Evolutionary conservation across 805 yeast species (phyloP).

Genomic region (Deakozyma indianensis): DNA sequence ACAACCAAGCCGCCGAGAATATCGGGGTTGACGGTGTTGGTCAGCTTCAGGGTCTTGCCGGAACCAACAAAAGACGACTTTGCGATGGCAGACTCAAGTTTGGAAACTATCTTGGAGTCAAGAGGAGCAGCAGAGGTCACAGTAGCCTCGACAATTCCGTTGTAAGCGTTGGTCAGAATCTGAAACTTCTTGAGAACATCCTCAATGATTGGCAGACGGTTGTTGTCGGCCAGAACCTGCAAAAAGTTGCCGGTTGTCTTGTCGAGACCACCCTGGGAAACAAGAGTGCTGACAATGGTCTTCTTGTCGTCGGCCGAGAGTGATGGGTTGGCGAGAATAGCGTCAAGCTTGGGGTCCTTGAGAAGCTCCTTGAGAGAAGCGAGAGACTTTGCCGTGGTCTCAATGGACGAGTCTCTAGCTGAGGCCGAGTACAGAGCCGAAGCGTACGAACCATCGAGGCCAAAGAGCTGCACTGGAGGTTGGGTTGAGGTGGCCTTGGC

Average conservation of each 20-base stretch:
- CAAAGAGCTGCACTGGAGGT: slow-evolving; percentile 89
- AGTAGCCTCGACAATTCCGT: slow-evolving; percentile 85
- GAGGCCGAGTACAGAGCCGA: slow-evolving; percentile 88
- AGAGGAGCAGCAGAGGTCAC: slow-evolving; percentile 77
- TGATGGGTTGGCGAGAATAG: slow-evolving; percentile 68
- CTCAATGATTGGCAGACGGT: slow-evolving; percentile 65
- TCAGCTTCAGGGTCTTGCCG: slow-evolving; percentile 73
- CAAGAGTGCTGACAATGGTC: slow-evolving; percentile 48
- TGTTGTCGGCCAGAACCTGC: slow-evolving; percentile 80
- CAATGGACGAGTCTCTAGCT: slow-evolving; percentile 63
- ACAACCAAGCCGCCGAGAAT: slow-evolving; percentile 92
- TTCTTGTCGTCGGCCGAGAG: slow-evolving; percentile 62
- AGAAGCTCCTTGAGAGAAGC: slow-evolving; percentile 40
- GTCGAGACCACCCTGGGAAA: slow-evolving; percentile 38
- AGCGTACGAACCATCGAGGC: slow-evolving; percentile 95
- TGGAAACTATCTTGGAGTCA: slow-evolving; percentile 64
- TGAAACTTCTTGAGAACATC: slow-evolving; percentile 57
- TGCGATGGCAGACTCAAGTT: slow-evolving; percentile 64
- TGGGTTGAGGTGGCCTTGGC: slow-evolving; percentile 50
- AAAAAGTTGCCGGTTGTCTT: slow-evolving; percentile 66
- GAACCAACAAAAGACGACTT: slow-evolving; percentile 70
- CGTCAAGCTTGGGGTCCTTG: slow-evolving; percentile 47
- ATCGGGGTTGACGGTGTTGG: slow-evolving; percentile 75
- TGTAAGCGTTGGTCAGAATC: slow-evolving; percentile 72
- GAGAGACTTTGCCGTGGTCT: slow-evolving; percentile 54